Base-by-base conservation (phyloP, 129 eudicot species). In the Scalesia atractyloides region DNA sequence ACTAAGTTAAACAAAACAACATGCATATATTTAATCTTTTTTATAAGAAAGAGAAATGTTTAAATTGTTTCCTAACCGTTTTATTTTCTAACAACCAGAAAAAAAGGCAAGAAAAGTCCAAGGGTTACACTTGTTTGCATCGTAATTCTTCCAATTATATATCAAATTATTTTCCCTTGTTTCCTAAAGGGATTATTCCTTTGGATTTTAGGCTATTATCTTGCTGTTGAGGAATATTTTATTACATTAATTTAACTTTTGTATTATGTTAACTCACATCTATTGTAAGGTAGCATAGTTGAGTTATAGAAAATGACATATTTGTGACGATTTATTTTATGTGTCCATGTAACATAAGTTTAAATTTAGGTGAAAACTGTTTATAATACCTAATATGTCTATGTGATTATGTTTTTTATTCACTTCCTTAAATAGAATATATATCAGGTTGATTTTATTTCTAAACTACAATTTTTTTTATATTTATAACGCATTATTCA, bases 261-360 rank as follows among this genome's bases (percentile, higher is more conserved):
- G 13, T 17, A 62, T 49, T 33, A 49, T 50, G 47, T 12, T 61
- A 73, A 18, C 10, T n/a, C 20, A 60, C 2, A 50, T 17, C 20
- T 76, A 50, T 76, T 53, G 73, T 41, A 30, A 5, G 68, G 14
- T 14, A 15, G 66, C 6, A 57, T 43, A 20, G 34, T 11, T 57
- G 65, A 19, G 30, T 75, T 65, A 37, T 7, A 3, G 57, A 56
- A 76, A 8, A 67, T 26, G 59, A 44, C 51, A 46, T 46, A 68
- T 54, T 5, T 17, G 41, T 57, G 80, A 67, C 80, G 80, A 47
- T 68, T 58, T 46, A 68, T 58, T 48, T 68, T 36, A 76, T 68
- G 80, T 76, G 58, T 33, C 61, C 52, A 41, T 3, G 47, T 50
- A 61, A 62, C 64, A 62, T 14, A 69, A 61, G 58, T 69, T 70